Conservation (phyloP, 2,329 filamentous ascomycete genomes). For the Ascochyta lentis region DNA sequence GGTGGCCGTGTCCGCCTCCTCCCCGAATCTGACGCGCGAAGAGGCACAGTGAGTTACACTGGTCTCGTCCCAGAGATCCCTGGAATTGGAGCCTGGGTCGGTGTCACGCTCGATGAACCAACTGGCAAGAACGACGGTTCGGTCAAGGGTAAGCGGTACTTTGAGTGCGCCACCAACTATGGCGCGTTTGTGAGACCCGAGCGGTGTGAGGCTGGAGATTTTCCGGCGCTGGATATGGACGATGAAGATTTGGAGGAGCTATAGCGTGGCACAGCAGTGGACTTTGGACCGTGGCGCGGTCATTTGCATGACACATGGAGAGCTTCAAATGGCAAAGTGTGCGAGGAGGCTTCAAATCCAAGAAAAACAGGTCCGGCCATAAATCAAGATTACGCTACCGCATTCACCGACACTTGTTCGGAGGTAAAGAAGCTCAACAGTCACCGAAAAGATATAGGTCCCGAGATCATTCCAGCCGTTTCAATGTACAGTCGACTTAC, state of each 20-base stretch:
- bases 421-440: neutral
- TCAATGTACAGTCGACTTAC: neutral
- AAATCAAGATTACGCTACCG: neutral
- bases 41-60: slow-evolving; percentile 74
- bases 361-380: neutral
- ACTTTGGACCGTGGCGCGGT: neutral
- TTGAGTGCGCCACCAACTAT: slow-evolving; percentile 71
- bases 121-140: slow-evolving; percentile 84
- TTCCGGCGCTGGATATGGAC: slow-evolving; percentile 58
- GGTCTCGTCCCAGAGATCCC: slow-evolving; percentile 78
- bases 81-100: slow-evolving; percentile 71
- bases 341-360: neutral
- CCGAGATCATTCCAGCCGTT: neutral
- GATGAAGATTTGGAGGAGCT: slow-evolving; percentile 73
- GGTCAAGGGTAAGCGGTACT: slow-evolving; percentile 71
- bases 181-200: slow-evolving; percentile 82
- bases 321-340: neutral
- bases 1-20: slow-evolving; percentile 50
- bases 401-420: neutral
- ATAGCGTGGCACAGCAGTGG: slow-evolving; percentile 6
- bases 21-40: slow-evolving; percentile 69
- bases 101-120: slow-evolving; percentile 76
- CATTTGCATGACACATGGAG: neutral
- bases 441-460: too few species aligned
- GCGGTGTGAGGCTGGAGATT: slow-evolving; percentile 78